Conservation (phyloP, 306 rosid genomes). For the Neltuma alba region DNA sequence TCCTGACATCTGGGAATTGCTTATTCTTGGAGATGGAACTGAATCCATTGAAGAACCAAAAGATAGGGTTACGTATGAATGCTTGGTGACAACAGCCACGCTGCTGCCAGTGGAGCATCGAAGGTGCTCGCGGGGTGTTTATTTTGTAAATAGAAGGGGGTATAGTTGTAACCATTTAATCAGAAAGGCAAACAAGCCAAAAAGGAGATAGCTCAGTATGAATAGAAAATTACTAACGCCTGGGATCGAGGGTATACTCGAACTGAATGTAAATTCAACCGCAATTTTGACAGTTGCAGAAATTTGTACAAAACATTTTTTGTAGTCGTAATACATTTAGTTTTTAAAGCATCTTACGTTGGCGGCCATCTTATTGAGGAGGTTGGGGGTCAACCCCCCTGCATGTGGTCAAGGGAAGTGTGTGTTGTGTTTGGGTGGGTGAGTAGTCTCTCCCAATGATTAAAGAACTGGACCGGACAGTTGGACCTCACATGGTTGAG, state of each 20-base stretch:
- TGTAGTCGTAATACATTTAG: constrained; percentile 18
- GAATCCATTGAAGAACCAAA: constrained; percentile 24
- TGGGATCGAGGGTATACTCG: constrained; percentile 40
- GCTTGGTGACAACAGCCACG: constrained; percentile 30
- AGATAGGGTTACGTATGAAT: constrained; percentile 19
- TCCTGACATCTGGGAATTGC: constrained; percentile 26
- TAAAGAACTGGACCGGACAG: too few relatives aligned
- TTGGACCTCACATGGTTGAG: too few relatives aligned
- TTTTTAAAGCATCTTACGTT: neutral
- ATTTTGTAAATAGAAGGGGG: constrained; percentile 61
- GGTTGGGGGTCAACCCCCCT: too few relatives aligned
- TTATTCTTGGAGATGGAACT: constrained; percentile 28
- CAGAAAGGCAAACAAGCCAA: constrained; percentile 35
- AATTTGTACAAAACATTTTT: constrained; percentile 50
- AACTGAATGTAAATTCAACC: constrained; percentile 42
- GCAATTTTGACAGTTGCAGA: constrained; percentile 47
- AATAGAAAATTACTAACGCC: constrained; percentile 60
- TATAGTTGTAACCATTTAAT: constrained; percentile 64
- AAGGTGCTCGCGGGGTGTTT: constrained; percentile 53
- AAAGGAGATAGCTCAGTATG: constrained; percentile 48
- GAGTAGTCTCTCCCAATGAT: too few relatives aligned
- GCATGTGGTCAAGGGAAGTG: too few relatives aligned
- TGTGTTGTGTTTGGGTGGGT: too few relatives aligned
- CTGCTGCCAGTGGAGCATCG: constrained; percentile 40
- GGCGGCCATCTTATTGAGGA: too few relatives aligned